Evolutionary conservation across 2,329 filamentous ascomycete genomes (phyloP).

Genomic region (Tricladium varicosporioides): DNA sequence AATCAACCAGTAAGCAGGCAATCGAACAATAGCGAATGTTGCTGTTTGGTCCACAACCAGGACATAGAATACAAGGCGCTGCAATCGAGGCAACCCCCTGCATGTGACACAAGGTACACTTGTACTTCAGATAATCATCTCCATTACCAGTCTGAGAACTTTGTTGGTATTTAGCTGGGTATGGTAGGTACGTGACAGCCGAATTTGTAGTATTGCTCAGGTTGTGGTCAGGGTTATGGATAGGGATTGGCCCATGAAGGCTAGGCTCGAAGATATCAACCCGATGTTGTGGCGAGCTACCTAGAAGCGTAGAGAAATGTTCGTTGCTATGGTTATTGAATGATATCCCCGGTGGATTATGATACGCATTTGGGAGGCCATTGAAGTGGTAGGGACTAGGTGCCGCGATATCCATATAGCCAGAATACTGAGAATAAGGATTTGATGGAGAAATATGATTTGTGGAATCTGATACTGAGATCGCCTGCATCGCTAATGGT

Average conservation of each 20-base stretch:
- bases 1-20: constrained; percentile 27
- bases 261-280: neutral
- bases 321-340: neutral
- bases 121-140: neutral
- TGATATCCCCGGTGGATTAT: too few species aligned
- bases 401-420: too few species aligned
- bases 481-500: too few species aligned
- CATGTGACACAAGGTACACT: constrained; percentile 14
- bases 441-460: too few species aligned
- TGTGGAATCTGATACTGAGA: too few species aligned
- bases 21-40: constrained; percentile 26
- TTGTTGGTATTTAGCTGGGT: too few species aligned
- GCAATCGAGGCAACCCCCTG: constrained; percentile 1
- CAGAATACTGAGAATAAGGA: too few species aligned
- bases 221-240: neutral
- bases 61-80: constrained; percentile 21
- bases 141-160: too few species aligned
- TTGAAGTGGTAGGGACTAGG: too few species aligned
- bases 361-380: too few species aligned
- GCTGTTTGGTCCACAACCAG: constrained; percentile 22
- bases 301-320: neutral
- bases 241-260: neutral
- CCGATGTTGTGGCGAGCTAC: neutral
- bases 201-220: too few species aligned
- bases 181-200: too few species aligned